Evolutionary conservation across 345 rosid genomes (phyloP), one percentile per base, ranked within the genome.

Genomic region (Populus nigra): DNA sequence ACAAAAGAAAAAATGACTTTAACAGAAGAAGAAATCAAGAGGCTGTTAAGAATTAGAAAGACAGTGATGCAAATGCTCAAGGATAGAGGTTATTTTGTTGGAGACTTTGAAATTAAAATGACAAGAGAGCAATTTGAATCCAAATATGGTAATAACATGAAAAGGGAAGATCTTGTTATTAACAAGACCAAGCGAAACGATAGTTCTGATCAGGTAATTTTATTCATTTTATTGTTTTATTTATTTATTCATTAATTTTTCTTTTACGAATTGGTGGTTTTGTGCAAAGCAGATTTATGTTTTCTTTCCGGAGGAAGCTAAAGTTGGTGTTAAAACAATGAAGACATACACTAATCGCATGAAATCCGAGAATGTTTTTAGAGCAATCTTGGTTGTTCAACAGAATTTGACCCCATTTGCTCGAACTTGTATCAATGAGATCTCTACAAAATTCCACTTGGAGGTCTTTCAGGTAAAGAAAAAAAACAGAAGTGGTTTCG

Each of bases 281-380:
- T 74, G 29, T 74, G 23, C 22, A 17, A 13, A 55, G 45, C 74
- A 96, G 97, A 87, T 96, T 66, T 90, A 86, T 85, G 90, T 96
- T 53, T 92, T 89, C 91, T 96, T 92, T 77, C 98, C 97, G 0
- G 97, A 93, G 11, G 97, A 94, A 55, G 88, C 81, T 10, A 93
- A 92, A 80, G 97, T 92, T 78, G 95, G 97, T 69, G 91, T 92
- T 41, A 94, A 92, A 86, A 91, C 92, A n/a, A 94, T 94, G 95
- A 90, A 91, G 87, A 87, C 94, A 47, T 96, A 88, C 85, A 89
- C 93, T 8, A 88, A 86, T 80, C 83, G 94, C 80, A 96, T 92
- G 99, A 92, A 91, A 62, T 76, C 88, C 1, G 98, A 96, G 87
- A 91, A 92, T 79, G 94, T 94, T 62, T 88, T 65, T 84, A 82